These are phyloP conservation scores for Lipomyces chichibuensis DNA, from an alignment of 805 yeast genomes.

Conservation along the genomic window DNA sequence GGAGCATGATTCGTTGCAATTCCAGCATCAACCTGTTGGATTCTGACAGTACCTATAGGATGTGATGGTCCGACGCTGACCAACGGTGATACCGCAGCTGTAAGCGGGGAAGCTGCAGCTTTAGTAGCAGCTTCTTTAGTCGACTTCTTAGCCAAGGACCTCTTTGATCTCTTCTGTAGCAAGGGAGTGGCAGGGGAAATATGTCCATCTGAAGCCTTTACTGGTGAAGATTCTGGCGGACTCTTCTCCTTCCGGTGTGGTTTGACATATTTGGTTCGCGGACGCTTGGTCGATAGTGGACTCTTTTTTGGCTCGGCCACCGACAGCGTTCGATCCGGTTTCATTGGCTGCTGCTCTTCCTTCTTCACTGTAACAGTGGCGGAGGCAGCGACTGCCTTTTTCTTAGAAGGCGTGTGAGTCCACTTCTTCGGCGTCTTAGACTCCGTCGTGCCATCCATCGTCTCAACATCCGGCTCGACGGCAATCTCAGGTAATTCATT, in stretches of 20 bases:
- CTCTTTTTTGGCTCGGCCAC: background rate
- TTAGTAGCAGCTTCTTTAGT: background rate
- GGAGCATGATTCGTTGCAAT: background rate
- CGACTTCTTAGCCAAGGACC: background rate
- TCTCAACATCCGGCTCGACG: background rate
- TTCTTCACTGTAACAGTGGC: background rate
- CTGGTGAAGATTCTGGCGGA: background rate
- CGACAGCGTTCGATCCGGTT: background rate
- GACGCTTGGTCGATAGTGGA: background rate
- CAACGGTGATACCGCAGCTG: background rate
- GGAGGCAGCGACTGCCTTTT: background rate
- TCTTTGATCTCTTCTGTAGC: background rate
- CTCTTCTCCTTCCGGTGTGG: background rate
- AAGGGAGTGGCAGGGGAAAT: background rate
- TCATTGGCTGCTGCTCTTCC: background rate
- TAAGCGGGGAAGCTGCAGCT: background rate
- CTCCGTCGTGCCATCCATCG: background rate
- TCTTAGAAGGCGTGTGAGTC: background rate
- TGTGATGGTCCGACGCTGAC: background rate
- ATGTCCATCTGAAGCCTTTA: background rate
- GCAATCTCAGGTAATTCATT: background rate
- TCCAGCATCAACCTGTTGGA: background rate
- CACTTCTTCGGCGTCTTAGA: background rate
- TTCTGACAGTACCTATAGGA: background rate
- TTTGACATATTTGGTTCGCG: background rate